Conservation (phyloP, 345 rosid species). For the Eucalyptus dawsonii region DNA sequence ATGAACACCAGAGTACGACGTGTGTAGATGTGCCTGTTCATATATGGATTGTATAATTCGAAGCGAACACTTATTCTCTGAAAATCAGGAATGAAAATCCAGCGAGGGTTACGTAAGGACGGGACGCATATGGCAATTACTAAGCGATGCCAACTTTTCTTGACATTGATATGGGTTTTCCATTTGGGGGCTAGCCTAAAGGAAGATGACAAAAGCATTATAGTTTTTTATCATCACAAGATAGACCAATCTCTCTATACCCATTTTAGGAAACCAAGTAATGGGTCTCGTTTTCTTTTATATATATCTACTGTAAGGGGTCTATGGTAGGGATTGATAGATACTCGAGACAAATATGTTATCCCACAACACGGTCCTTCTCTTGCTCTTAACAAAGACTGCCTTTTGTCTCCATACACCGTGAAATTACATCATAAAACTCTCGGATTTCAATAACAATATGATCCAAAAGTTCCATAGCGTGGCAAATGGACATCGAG, state of each 20-base stretch:
- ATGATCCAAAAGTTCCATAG: background rate
- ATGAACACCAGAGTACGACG: background rate
- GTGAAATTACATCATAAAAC: background rate
- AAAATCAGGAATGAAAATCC: background rate
- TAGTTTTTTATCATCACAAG: background rate
- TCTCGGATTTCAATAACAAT: background rate
- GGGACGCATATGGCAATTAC: background rate
- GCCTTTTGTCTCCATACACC: background rate
- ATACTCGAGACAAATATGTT: background rate
- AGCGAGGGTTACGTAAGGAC: background rate
- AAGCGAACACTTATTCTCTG: background rate
- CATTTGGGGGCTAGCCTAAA: background rate
- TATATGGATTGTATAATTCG: background rate
- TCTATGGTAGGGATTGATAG: background rate
- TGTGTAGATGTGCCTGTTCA: background rate
- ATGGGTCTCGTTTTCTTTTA: background rate
- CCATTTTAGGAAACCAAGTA: background rate
- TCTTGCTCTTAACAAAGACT: background rate
- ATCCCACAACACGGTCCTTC: background rate
- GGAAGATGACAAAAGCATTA: background rate
- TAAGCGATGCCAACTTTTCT: background rate
- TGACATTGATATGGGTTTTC: background rate
- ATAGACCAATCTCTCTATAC: background rate
- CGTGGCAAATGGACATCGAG: background rate
- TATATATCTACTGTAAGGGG: background rate